Conservation (phyloP, 805 yeast species). For the Jamesozyma gamospora region DNA sequence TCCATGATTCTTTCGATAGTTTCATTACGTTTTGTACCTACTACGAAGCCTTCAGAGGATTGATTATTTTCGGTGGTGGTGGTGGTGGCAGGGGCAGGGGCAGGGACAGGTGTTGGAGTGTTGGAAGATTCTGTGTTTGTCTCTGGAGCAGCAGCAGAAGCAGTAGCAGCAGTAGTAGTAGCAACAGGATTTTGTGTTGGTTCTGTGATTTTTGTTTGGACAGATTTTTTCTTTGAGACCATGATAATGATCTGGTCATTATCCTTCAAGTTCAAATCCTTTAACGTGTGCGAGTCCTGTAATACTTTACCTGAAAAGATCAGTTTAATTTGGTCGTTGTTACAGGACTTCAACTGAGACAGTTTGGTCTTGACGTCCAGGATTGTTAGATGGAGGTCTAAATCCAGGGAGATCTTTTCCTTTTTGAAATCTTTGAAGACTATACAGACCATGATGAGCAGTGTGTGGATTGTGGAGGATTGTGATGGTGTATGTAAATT, state of each 20-base stretch:
- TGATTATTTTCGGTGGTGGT: conserved; percentile 27
- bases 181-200: conserved; percentile 9
- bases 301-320: conserved; percentile 90
- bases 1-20: conserved; percentile 80
- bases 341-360: conserved; percentile 59
- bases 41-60: conserved; percentile 50
- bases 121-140: conserved; percentile 1
- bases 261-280: conserved; percentile 64
- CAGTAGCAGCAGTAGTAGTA: conserved; percentile 12
- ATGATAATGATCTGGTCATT: conserved; percentile 85
- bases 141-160: conserved; percentile 13
- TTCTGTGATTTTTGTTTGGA: conserved; percentile 7
- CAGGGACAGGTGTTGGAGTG: not conserved
- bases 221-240: conserved; percentile 59
- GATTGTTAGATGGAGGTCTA: conserved; percentile 60
- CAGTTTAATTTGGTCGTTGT: conserved; percentile 66
- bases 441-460: conserved; percentile 15
- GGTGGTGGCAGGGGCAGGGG: conserved; percentile 14
- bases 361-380: conserved; percentile 62
- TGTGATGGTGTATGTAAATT: too few relatives aligned
- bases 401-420: conserved; percentile 71
- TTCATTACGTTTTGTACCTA: conserved; percentile 67
- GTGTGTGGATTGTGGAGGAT: too few relatives aligned
- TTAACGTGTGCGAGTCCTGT: conserved; percentile 69
- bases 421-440: conserved; percentile 84